Evolutionary conservation across 2,329 filamentous ascomycete species (phyloP).

Genomic region (Colletotrichum sojae): DNA sequence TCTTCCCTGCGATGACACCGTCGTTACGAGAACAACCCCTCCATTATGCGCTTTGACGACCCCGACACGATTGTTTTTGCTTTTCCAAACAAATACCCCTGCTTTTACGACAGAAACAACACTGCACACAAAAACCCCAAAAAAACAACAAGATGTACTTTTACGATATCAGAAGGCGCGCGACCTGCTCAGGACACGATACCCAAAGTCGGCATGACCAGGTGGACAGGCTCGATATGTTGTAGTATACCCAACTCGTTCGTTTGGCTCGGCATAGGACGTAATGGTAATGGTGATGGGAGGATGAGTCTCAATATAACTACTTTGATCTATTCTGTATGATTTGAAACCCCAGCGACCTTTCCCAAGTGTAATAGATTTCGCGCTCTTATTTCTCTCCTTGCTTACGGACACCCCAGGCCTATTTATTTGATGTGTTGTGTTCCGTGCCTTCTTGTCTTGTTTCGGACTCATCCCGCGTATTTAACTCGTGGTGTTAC

Average conservation of each 20-base stretch:
- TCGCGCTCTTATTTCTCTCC: too few relatives aligned
- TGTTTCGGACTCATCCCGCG: too few relatives aligned
- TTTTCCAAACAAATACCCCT: constrained; percentile 32
- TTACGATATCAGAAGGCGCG: constrained; percentile 8
- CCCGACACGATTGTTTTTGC: constrained; percentile 29
- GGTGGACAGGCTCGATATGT: constrained; percentile 13
- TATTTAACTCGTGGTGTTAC: too few relatives aligned
- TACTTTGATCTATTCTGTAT: neutral
- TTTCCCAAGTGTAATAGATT: too few relatives aligned
- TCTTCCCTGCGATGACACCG: constrained; percentile 12
- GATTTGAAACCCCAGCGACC: too few relatives aligned
- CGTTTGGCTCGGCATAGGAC: constrained; percentile 4
- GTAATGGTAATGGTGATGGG: constrained; percentile 24
- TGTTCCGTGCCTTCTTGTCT: too few relatives aligned
- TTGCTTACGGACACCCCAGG: too few relatives aligned
- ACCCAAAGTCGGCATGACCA: constrained; percentile 27
- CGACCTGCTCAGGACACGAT: constrained; percentile 30
- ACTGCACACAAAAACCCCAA: neutral
- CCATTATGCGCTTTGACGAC: constrained; percentile 17
- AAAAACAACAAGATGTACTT: constrained; percentile 22
- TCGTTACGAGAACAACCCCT: constrained; percentile 7
- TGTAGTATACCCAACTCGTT: constrained; percentile 26
- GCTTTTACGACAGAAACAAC: constrained; percentile 13
- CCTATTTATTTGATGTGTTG: too few relatives aligned
- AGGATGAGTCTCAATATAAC: neutral